These are phyloP conservation scores for Scheffersomyces stambukii DNA, from an alignment of 1,139 yeast genomes.

Conservation along the genomic window DNA sequence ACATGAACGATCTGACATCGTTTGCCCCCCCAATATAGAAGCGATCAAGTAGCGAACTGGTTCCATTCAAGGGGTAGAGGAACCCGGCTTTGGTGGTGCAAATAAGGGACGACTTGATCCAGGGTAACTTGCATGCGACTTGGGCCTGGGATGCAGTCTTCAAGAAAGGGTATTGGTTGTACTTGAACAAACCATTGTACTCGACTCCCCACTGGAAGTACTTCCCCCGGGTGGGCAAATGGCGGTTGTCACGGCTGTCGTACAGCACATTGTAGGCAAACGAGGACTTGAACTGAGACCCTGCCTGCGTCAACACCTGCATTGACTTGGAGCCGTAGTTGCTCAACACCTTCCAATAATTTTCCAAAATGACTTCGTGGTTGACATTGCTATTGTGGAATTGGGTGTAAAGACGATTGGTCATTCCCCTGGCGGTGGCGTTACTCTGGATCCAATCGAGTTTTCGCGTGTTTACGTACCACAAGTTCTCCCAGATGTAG, in stretches of 20 bases:
- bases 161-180: conserved; percentile 28
- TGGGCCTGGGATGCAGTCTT: conserved; percentile 49
- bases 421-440: conserved; percentile 55
- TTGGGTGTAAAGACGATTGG: conserved; percentile 44
- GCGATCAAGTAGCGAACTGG: conserved; percentile 54
- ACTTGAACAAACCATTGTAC: conserved; percentile 41
- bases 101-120: conserved; percentile 32
- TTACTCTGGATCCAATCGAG: conserved; percentile 69
- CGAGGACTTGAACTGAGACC: conserved; percentile 58
- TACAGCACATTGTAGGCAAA: conserved; percentile 46
- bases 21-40: conserved; percentile 71
- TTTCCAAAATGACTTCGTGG: conserved; percentile 65
- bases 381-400: conserved; percentile 19
- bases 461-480: conserved; percentile 55
- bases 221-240: conserved; percentile 58
- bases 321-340: conserved; percentile 35
- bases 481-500: conserved; percentile 52
- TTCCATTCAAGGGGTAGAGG: conserved; percentile 31
- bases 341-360: conserved; percentile 56
- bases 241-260: conserved; percentile 55
- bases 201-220: conserved; percentile 55
- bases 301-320: conserved; percentile 45
- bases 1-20: conserved; percentile 70
- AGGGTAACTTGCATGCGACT: conserved; percentile 24
- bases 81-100: conserved; percentile 50